Evolutionary conservation across 331 rosid species (phyloP).

Genomic region (Rosa hybrid): DNA sequence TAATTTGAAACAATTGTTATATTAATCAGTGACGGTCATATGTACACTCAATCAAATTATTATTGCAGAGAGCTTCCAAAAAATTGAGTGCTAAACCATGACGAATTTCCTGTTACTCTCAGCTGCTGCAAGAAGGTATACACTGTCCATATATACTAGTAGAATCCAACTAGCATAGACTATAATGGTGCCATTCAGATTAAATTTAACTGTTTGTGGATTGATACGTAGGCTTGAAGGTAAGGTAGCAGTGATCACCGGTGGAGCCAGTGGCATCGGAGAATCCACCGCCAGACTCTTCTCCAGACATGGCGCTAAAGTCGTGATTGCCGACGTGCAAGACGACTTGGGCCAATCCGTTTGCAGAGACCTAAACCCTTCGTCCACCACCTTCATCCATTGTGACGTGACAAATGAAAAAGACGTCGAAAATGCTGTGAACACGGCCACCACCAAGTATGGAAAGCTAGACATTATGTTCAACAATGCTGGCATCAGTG

Average conservation of each 20-base stretch:
- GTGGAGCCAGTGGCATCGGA: slow-evolving; percentile 64
- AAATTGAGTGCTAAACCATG: slow-evolving; percentile 1
- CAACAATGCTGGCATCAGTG: not conserved
- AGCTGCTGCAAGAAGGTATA: slow-evolving; percentile 33
- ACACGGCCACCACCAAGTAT: slow-evolving; percentile 30
- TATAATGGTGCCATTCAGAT: not conserved
- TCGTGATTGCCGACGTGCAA: slow-evolving; percentile 49
- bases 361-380: slow-evolving; percentile 17
- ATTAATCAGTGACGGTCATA: too few species aligned
- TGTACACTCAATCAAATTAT: too few species aligned
- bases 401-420: slow-evolving; percentile 47
- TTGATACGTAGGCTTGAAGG: slow-evolving; percentile 42
- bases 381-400: slow-evolving; percentile 34
- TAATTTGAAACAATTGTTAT: too few species aligned
- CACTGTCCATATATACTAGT: not conserved
- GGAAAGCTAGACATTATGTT: slow-evolving; percentile 67
- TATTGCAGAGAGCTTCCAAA: too few species aligned
- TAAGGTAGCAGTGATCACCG: slow-evolving; percentile 58
- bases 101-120: slow-evolving; percentile 4
- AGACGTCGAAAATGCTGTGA: slow-evolving; percentile 40
- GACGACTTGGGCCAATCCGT: slow-evolving; percentile 38
- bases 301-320: slow-evolving; percentile 47
- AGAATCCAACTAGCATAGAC: not conserved
- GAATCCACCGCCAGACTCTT: slow-evolving; percentile 52
- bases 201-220: not conserved